Evolutionary conservation across 2,329 filamentous ascomycete species (phyloP).

Genomic region (Colletotrichum acutatum): DNA sequence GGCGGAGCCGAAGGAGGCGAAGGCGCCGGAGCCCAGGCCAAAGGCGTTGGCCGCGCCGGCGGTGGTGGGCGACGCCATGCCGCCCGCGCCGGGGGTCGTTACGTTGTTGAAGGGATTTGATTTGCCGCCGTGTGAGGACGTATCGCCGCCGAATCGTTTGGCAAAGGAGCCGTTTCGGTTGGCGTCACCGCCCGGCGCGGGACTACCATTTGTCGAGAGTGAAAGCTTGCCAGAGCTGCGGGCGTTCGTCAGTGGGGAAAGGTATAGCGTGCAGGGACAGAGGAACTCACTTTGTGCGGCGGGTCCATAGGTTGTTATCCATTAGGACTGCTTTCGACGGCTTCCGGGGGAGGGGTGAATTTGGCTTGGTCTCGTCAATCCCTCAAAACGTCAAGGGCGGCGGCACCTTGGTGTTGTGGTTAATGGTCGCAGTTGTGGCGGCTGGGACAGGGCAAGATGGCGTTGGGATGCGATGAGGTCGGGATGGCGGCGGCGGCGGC

Average conservation of each 20-base stretch:
- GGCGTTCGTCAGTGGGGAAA: conserved; percentile 5
- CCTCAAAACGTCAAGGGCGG: conserved; percentile 32
- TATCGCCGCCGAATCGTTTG: conserved; percentile 80
- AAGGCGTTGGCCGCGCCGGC: conserved; percentile 87
- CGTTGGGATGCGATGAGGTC: conserved; percentile 27
- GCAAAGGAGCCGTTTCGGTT: conserved; percentile 71
- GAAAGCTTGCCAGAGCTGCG: conserved; percentile 88
- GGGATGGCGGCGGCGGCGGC: conserved; percentile 28
- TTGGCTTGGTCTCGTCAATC: conserved; percentile 18
- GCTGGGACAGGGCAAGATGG: conserved; percentile 28
- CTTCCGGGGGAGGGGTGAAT: conserved; percentile 20
- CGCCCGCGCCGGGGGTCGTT: conserved; percentile 75
- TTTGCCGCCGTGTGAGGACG: conserved; percentile 79
- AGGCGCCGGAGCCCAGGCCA: conserved; percentile 92
- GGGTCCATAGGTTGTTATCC: conserved; percentile 79
- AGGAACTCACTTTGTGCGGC: conserved; percentile 80
- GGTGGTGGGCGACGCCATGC: conserved; percentile 79
- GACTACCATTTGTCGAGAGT: conserved; percentile 75
- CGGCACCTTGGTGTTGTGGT: conserved; percentile 31
- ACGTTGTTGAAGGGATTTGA: conserved; percentile 83
- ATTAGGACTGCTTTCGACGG: conserved; percentile 56
- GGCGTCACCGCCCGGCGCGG: conserved; percentile 64
- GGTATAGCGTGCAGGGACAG: conserved; percentile 10
- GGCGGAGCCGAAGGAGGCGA: conserved; percentile 89
- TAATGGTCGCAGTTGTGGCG: conserved; percentile 33